Evolutionary conservation across 768 basidiomycete species (phyloP).

Genomic region (Amanita rimosa): DNA sequence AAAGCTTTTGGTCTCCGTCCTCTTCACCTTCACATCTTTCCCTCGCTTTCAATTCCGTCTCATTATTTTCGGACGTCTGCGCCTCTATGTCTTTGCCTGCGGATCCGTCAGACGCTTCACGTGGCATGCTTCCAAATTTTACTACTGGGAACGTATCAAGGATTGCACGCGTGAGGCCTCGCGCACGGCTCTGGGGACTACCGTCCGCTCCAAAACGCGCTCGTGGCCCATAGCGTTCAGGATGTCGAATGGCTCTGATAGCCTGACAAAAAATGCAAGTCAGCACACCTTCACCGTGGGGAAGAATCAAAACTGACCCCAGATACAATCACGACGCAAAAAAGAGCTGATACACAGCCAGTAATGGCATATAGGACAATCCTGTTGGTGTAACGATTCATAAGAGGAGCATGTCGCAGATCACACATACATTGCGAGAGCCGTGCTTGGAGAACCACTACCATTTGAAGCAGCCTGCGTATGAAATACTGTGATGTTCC

Average conservation of each 20-base stretch:
- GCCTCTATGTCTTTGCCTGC: constrained; percentile 17
- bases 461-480: constrained; percentile 13
- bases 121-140: constrained; percentile 49
- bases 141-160: constrained; percentile 93
- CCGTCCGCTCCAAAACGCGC: constrained; percentile 25
- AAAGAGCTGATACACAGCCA: constrained; percentile 77
- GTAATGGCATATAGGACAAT: constrained; percentile 82
- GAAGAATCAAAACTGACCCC: constrained; percentile 42
- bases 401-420: neutral
- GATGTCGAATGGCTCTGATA: constrained; percentile 73
- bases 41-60: constrained; percentile 12
- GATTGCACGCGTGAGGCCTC: constrained; percentile 86
- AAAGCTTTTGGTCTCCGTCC: neutral
- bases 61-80: constrained; percentile 3
- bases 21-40: constrained; percentile 9
- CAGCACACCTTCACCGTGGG: neutral
- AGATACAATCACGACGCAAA: constrained; percentile 75
- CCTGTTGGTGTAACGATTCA: constrained; percentile 26
- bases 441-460: constrained; percentile 28
- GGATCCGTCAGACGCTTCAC: neutral
- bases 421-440: constrained; percentile 62
- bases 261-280: constrained; percentile 35
- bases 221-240: constrained; percentile 86
- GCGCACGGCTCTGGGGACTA: constrained; percentile 53
- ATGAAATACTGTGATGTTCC: constrained; percentile 14